Evolutionary conservation across 106 monocot species (phyloP), one percentile per base, ranked within the genome.

Genomic region (Xerophyta viscosa): DNA sequence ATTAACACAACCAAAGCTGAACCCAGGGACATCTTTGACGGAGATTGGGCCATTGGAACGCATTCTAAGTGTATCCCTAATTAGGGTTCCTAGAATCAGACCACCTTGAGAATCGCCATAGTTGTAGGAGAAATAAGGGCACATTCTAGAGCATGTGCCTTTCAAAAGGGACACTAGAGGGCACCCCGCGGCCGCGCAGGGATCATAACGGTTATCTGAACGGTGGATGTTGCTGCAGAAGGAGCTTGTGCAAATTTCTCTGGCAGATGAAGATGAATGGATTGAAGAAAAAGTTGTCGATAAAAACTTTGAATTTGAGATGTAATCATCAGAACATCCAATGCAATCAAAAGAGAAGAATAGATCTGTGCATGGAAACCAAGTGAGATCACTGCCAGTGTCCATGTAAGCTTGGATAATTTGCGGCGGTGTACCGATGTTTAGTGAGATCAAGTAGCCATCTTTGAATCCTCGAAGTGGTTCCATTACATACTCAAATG

Each of bases 101-200:
- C 58, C 64, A 7, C 64, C 71, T 9, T n/a, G n/a, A n/a, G n/a
- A n/a, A n/a, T 24, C 71, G n/a, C 71, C 71, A 25, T 71, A 71
- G 8, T 39, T 71, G 71, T 71, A 71, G 64, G 71, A 49, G 64
- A 71, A 71, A 25, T 57, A 64, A 71, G 71, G 71, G 64, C 71
- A 71, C 10, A 57, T 56, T 50, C 64, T 64, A 18, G 64, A 50
- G 13, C 71, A 71, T 21, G 22, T 28, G 29, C 58, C 64, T n/a
- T 15, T 36, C 21, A 64, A 6, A 31, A 71, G 41, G 50, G 57
- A 30, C 19, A 24, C 42, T 3, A 71, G 39, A 8, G 70, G 37
- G 48, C 70, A 71, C 14, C 70, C 70, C 1, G 56, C 70, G 11
- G 48, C 31, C 0, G 63, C 57, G 50, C 71, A 71, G 1, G 71